Conservation (phyloP, 2,329 filamentous ascomycete genomes). For the Xylaria sp. region DNA sequence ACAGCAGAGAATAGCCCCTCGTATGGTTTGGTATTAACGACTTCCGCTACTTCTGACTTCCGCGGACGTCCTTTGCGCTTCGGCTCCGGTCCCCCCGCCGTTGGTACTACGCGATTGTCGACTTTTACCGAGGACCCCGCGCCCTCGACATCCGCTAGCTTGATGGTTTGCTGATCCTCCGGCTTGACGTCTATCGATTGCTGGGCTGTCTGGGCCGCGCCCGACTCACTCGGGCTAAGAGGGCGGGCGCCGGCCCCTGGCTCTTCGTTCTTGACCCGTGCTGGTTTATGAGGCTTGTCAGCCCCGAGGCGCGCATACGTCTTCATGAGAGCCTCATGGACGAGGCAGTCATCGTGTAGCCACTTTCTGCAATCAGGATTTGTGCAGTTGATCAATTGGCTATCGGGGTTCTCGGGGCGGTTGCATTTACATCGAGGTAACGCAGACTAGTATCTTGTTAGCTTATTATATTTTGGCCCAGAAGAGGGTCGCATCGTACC, state of each 20-base stretch:
- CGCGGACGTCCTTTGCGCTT: slow-evolving; percentile 53
- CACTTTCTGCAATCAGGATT: slow-evolving; percentile 66
- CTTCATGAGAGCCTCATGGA: slow-evolving; percentile 63
- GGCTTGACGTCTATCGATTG: slow-evolving; percentile 65
- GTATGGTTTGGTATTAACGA: slow-evolving; percentile 58
- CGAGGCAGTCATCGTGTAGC: slow-evolving; percentile 73
- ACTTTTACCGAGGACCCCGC: slow-evolving; percentile 43
- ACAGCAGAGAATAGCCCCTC: slow-evolving; percentile 63
- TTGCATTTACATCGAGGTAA: slow-evolving; percentile 68
- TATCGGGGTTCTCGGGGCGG: slow-evolving; percentile 71
- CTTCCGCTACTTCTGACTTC: slow-evolving; percentile 53
- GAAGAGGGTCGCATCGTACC: slow-evolving; percentile 54
- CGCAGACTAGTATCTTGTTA: slow-evolving; percentile 57
- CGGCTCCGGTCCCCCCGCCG: slow-evolving; percentile 40
- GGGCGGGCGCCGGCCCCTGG: slow-evolving; percentile 56
- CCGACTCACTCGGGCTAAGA: slow-evolving; percentile 63
- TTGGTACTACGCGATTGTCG: slow-evolving; percentile 54
- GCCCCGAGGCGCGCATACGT: slow-evolving; percentile 63
- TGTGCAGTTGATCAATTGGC: slow-evolving; percentile 68
- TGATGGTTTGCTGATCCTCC: slow-evolving; percentile 53
- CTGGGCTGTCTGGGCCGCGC: slow-evolving; percentile 60
- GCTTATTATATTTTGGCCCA: slow-evolving; percentile 22
- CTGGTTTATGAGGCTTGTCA: slow-evolving; percentile 60
- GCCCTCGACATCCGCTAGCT: slow-evolving; percentile 50
- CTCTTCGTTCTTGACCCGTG: slow-evolving; percentile 54